Percentiles rank a stretch among this genome's conserved stretches.
phyloP scores from a whole-genome alignment of 2,329 filamentous ascomycete genomes.

The Mycocentrospora acerina region DNA sequence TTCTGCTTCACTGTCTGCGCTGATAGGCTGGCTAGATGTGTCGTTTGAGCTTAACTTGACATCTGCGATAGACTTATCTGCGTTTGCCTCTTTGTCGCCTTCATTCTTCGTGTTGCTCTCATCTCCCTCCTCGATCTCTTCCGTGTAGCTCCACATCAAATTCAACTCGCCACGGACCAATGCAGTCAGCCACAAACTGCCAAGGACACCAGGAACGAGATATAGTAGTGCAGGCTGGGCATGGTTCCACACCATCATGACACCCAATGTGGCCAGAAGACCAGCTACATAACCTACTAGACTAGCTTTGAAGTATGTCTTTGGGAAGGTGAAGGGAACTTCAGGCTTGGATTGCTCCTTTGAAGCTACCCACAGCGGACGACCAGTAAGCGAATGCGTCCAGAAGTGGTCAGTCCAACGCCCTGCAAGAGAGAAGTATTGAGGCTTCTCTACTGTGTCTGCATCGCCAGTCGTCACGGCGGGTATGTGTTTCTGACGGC shows the following conservation, averaged over 20 bases:
- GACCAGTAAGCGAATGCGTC: conserved; percentile 52
- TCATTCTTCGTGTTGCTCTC: conserved; percentile 11
- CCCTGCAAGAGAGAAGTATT: conserved; percentile 58
- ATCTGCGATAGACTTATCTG: conserved; percentile 8
- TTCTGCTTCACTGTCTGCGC: conserved; percentile 12
- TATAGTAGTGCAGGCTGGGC: conserved; percentile 91
- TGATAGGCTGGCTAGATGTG: conserved; percentile 6
- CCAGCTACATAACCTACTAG: conserved; percentile 75
- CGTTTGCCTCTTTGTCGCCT: conserved; percentile 8
- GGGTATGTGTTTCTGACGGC: conserved; percentile 53
- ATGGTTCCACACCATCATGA: conserved; percentile 76
- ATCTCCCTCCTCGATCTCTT: conserved; percentile 53
- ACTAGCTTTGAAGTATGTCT: conserved; percentile 81
- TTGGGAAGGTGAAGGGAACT: conserved; percentile 62
- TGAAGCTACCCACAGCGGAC: conserved; percentile 23
- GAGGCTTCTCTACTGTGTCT: conserved; percentile 37
- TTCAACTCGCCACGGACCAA: conserved; percentile 68
- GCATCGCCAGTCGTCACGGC: conserved; percentile 10
- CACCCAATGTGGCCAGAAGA: conserved; percentile 73
- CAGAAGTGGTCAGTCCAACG: conserved; percentile 85
- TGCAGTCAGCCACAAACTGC: conserved; percentile 74
- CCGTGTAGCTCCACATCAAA: conserved; percentile 80
- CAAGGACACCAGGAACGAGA: conserved; percentile 82
- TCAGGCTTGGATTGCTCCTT: conserved; percentile 16
- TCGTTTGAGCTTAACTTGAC: conserved; percentile 10